These are phyloP conservation scores for Wickerhamiella nectarea DNA, from an alignment of 805 yeast genomes.

Conservation along the genomic window DNA sequence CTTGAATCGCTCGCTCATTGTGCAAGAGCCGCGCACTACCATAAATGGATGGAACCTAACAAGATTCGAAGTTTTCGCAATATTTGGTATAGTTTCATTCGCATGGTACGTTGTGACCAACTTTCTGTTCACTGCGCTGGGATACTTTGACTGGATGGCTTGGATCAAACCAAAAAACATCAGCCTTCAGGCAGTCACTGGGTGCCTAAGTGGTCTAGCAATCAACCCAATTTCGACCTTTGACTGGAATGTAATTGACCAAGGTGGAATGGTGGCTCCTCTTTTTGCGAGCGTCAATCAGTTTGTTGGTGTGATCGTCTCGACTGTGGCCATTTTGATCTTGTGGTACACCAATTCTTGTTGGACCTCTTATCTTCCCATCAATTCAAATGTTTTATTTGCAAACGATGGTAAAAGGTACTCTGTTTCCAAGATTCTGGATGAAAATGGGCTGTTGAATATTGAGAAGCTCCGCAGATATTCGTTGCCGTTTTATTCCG, in stretches of 20 bases:
- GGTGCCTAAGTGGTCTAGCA: slow-evolving; percentile 35
- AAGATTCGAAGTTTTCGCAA: slow-evolving; percentile 36
- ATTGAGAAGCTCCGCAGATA: slow-evolving; percentile 34
- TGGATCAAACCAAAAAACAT: slow-evolving; percentile 43
- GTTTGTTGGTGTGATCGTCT: slow-evolving; percentile 28
- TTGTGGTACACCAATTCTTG: slow-evolving; percentile 35
- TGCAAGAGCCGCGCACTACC: slow-evolving; percentile 30
- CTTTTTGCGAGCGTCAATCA: slow-evolving; percentile 28
- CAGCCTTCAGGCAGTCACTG: slow-evolving; percentile 38
- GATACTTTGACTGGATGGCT: slow-evolving; percentile 48
- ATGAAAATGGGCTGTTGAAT: slow-evolving; percentile 37
- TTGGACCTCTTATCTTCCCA: slow-evolving; percentile 40
- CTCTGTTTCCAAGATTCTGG: slow-evolving; percentile 32
- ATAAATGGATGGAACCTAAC: slow-evolving; percentile 49
- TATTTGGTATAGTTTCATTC: slow-evolving; percentile 33
- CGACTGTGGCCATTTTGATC: slow-evolving; percentile 22
- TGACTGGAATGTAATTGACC: slow-evolving; percentile 32
- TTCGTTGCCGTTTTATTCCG: slow-evolving; percentile 54
- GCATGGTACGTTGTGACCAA: slow-evolving; percentile 58
- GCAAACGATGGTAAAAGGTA: slow-evolving; percentile 35
- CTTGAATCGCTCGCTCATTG: slow-evolving; percentile 35
- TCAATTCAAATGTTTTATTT: slow-evolving; percentile 31
- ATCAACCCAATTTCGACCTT: slow-evolving; percentile 40
- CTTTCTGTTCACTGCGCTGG: slow-evolving; percentile 44
- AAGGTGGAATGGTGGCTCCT: slow-evolving; percentile 31